Conservation (phyloP, 768 basidiomycete genomes). For the Mrakia blollopis region DNA sequence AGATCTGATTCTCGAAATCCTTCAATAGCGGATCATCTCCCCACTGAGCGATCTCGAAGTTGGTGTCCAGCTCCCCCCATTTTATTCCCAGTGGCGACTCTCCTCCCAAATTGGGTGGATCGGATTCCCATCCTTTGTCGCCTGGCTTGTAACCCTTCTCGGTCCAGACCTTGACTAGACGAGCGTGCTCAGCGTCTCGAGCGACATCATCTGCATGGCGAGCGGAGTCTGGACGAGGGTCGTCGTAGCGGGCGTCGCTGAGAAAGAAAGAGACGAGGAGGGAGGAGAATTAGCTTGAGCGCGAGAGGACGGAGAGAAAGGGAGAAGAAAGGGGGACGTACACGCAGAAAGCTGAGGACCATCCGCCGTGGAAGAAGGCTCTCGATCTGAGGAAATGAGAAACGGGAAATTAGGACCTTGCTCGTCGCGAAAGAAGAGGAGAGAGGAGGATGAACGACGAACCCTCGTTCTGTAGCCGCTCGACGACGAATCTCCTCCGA, state of each 20-base stretch:
- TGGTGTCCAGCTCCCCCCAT: slow-evolving; percentile 4
- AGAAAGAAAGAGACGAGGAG: not conserved
- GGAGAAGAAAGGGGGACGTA: not conserved
- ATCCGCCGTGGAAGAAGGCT: slow-evolving; percentile 39
- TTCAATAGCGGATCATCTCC: slow-evolving; percentile 26
- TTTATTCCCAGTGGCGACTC: slow-evolving; percentile 29
- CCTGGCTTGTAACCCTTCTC: slow-evolving; percentile 18
- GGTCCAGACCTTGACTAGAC: slow-evolving; percentile 22
- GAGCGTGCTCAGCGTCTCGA: slow-evolving; percentile 18
- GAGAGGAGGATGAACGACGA: not conserved
- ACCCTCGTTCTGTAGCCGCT: slow-evolving; percentile 39
- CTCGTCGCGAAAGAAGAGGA: not conserved
- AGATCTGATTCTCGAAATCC: slow-evolving; percentile 30
- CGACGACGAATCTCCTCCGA: slow-evolving; percentile 35
- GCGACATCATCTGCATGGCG: slow-evolving; percentile 1
- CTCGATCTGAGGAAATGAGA: slow-evolving; percentile 8
- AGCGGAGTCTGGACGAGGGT: slow-evolving; percentile 24
- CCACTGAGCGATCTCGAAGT: slow-evolving; percentile 23
- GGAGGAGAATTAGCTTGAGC: not conserved
- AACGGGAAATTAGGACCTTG: not conserved
- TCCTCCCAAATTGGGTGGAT: slow-evolving; percentile 22
- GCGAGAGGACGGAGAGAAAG: not conserved
- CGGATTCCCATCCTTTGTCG: slow-evolving; percentile 23
- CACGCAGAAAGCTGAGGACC: slow-evolving; percentile 36
- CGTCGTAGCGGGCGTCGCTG: slow-evolving; percentile 7